Base-by-base conservation (phyloP, 2,329 filamentous ascomycete genomes). In the Mariannaea sp. region DNA sequence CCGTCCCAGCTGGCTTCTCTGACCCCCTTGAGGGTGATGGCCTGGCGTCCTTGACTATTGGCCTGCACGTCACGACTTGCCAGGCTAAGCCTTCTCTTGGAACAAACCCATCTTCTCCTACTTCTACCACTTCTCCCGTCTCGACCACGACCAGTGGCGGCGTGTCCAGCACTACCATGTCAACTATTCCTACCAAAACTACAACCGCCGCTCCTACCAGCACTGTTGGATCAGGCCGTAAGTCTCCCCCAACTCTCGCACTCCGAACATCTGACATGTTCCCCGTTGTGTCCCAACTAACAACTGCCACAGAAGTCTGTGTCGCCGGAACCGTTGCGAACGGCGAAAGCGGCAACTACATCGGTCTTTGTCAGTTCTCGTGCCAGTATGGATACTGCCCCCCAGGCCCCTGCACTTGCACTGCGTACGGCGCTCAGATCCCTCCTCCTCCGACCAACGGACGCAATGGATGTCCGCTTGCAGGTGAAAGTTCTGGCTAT, bases 1-100 rank as follows among this genome's bases (percentile, higher is more conserved):
- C 73, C 1, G 68, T 82, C 3, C 78, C 80, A 3, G 68, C 68
- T 1, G 64, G 69, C 12, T 52, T 49, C 12, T 35, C 48, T 13
- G 68, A 70, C n/a, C 60, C 67, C 17, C 59, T 70, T 3, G 57
- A 53, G 13, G 53, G 52, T 14, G 57, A 58, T 45, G 68, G 68
- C 3, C 49, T 70, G 5, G 60, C 59, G 1, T 67, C 64, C 7
- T 57, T 70, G 10, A 68, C 67, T 10, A 51, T 57, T 3, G 68
- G 68, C n/a, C 60, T 70, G 5, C 65, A 64, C 32, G 67, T 70
- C 12, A 64, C 55, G 6, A 69, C 68, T 2, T 70, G 68, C 48
- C 57, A 62, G 35, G 57, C 70, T 9, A 62, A 53, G 32, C 70
- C 70, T 13, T 71, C 69, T 22, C 60, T 72, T 12, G 64, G 63